Base-by-base conservation (phyloP, 164 flowering plant genomes). In the Euptelea pleiosperma region DNA sequence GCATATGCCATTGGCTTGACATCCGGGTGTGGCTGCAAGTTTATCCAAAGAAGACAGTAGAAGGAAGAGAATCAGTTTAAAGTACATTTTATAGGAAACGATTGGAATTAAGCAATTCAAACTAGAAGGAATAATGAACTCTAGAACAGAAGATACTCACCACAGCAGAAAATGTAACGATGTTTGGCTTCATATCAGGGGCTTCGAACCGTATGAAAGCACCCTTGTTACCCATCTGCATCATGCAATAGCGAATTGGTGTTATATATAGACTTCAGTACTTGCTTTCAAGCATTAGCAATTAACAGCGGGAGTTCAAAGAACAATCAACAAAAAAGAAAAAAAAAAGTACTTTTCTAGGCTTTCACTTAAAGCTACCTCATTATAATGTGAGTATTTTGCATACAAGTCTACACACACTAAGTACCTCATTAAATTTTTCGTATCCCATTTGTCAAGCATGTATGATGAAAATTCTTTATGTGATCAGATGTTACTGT, bases 1-100 rank as follows among this genome's bases (percentile, higher is more conserved):
- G 97, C 98, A 77, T 90, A 93, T 48, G 96, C 99, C 97, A 93
- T 93, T 40, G 97, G 96, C 78, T 78, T 93, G 21, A 93, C 96
- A 60, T 87, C 88, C 28, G 98, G 97, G 67, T 90, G 98, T 16
- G 85, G 81, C 97, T 90, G 94, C 75, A 82, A 62, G 37, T 57
- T 47, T 18, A 65, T 36, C 39, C 21, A 50, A 52, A 30, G 14
- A 50, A 22, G 3, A 3, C 57, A 19, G 14, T 48, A 15, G n/a
- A 37, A 14, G 19, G 18, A 35, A 36, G 4, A 48, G 18, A 49
- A 35, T 10, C 10, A 42, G n/a, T n/a, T n/a, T n/a, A 21, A 51
- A 12, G 36, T 51, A 2, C 19, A 28, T 28, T 28, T 51, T 10
- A 9, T 11, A 26, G 9, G 30, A 45, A 56, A 15, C 28, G 35